These are phyloP conservation scores for Flaveria sonorensis DNA, from an alignment of 129 eudicot species.

Conservation along the genomic window DNA sequence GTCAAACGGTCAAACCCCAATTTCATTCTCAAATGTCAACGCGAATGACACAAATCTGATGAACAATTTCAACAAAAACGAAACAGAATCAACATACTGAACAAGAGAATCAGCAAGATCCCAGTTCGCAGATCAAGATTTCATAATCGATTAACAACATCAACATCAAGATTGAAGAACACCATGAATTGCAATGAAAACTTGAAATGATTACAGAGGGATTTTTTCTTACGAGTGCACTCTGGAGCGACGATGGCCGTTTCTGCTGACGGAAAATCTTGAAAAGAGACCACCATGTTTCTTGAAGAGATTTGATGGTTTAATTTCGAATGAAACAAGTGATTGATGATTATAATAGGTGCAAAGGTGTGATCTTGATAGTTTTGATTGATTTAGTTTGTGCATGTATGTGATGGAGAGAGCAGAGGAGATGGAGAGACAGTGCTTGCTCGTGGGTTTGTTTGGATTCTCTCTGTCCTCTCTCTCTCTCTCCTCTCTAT, in stretches of 20 bases:
- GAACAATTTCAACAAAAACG: too few species aligned
- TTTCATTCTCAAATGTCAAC: conserved; percentile 8
- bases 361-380: too few species aligned
- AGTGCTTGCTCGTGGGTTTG: conserved; percentile 37
- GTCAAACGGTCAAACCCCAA: conserved; percentile 25
- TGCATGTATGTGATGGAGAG: neutral
- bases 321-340: neutral
- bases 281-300: conserved; percentile 79
- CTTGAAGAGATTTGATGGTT: neutral
- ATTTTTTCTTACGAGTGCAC: conserved; percentile 68
- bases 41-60: neutral
- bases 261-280: conserved; percentile 64
- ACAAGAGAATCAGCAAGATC: too few species aligned
- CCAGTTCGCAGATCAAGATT: too few species aligned
- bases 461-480: conserved; percentile 28
- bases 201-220: neutral
- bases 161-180: neutral
- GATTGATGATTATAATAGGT: neutral
- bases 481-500: neutral
- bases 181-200: neutral
- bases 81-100: too few species aligned
- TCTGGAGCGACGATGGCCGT: conserved; percentile 79
- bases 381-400: too few species aligned
- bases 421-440: conserved; percentile 10
- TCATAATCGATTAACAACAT: too few species aligned